Conservation (phyloP, 371 early-diverging fungal species). For the Blakeslea trispora region DNA sequence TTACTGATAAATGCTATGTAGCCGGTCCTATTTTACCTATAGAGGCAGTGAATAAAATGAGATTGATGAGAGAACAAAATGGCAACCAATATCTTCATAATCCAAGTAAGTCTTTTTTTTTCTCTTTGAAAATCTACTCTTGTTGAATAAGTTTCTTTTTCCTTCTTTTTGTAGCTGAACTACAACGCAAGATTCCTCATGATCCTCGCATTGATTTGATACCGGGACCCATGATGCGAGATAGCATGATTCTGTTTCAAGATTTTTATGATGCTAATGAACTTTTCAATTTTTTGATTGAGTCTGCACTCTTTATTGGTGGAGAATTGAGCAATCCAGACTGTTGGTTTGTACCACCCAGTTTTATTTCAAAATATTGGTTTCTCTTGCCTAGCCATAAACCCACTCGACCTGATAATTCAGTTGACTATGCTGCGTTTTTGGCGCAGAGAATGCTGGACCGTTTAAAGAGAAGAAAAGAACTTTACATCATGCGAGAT, state of each 20-base stretch:
- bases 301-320: constrained; percentile 41
- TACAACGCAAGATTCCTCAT: constrained; percentile 45
- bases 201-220: constrained; percentile 49
- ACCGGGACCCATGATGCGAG: constrained; percentile 49
- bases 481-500: constrained; percentile 27
- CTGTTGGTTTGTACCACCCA: constrained; percentile 36
- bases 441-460: constrained; percentile 21
- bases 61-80: constrained; percentile 20
- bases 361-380: constrained; percentile 30
- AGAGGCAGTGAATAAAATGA: constrained; percentile 23
- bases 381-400: constrained; percentile 28
- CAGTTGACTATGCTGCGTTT: constrained; percentile 23
- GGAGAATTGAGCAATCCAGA: constrained; percentile 41
- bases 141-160: background rate
- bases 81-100: constrained; percentile 17
- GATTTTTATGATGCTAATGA: constrained; percentile 49
- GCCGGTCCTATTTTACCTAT: constrained; percentile 21
- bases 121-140: background rate
- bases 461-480: constrained; percentile 20
- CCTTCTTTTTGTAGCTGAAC: constrained; percentile 31
- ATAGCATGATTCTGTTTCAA: constrained; percentile 49
- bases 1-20: constrained; percentile 16
- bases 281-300: constrained; percentile 36
- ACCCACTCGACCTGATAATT: constrained; percentile 27
- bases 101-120: constrained; percentile 26